Evolutionary conservation across 352 stramenopile species (phyloP).

Genomic region (Phytophthora ohioensis): DNA sequence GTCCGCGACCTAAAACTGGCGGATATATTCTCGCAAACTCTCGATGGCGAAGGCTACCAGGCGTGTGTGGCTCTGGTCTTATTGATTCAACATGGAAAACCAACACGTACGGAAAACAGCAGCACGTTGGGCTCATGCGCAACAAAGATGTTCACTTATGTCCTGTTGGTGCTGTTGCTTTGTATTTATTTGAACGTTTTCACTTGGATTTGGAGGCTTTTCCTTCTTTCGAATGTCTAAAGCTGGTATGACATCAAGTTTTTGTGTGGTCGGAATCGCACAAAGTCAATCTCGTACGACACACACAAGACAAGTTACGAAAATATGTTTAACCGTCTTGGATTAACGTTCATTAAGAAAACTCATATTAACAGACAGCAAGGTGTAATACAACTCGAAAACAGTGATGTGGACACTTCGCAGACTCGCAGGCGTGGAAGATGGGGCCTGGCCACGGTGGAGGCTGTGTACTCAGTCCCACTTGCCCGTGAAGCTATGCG

Average conservation of each 20-base stretch:
- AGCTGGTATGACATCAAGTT: conserved; percentile 22
- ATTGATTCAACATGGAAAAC: conserved; percentile 25
- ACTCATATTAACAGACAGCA: conserved; percentile 14
- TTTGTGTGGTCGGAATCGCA: neutral
- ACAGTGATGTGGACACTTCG: neutral
- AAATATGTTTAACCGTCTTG: neutral
- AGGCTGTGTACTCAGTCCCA: conserved; percentile 8
- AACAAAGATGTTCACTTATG: conserved; percentile 22
- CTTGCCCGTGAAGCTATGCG: conserved; percentile 5
- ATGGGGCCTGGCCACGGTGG: neutral
- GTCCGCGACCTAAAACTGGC: conserved; percentile 14
- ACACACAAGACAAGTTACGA: conserved; percentile 15
- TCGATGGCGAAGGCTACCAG: conserved; percentile 3
- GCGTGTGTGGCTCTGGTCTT: conserved; percentile 10
- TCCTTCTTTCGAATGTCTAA: conserved; percentile 1
- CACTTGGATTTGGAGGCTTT: conserved; percentile 11
- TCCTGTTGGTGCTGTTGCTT: conserved; percentile 11
- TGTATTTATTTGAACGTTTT: conserved; percentile 23
- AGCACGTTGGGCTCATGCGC: conserved; percentile 23
- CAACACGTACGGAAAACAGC: conserved; percentile 21
- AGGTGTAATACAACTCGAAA: conserved; percentile 2
- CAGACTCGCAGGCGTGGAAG: neutral
- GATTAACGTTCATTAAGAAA: conserved; percentile 11
- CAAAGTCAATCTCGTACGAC: neutral
- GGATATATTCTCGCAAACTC: conserved; percentile 2